phyloP scores from a whole-genome alignment of 352 stramenopile species.

The Blastocystis sp. region DNA sequence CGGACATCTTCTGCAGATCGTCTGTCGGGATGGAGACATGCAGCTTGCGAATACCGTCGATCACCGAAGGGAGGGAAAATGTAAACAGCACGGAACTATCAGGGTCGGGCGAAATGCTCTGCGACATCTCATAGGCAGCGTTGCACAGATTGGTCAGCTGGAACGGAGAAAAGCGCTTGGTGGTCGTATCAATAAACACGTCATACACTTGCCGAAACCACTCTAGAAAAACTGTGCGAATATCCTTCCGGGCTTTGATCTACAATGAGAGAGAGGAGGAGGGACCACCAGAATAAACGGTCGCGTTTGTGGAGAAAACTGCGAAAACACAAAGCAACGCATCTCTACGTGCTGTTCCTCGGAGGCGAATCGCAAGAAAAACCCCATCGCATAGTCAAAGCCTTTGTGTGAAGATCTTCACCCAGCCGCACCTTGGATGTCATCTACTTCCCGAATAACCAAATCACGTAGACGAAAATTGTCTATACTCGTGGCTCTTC shows the following conservation, averaged over 20 bases:
- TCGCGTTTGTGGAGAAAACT: not conserved
- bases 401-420: not conserved
- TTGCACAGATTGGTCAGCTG: not conserved
- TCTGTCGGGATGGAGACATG: not conserved
- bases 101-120: not conserved
- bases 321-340: conserved; percentile 16
- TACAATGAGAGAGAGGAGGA: not conserved
- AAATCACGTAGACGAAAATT: not conserved
- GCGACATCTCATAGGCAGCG: not conserved
- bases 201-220: conserved; percentile 18
- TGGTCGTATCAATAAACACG: not conserved
- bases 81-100: not conserved
- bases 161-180: not conserved
- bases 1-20: not conserved
- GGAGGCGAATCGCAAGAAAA: not conserved
- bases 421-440: not conserved
- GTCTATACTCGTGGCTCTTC: not conserved
- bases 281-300: not conserved
- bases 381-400: conserved; percentile 37
- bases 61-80: not conserved
- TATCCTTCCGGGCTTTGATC: conserved; percentile 24
- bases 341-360: not conserved
- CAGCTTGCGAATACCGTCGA: not conserved
- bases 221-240: not conserved
- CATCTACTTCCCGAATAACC: not conserved